phyloP scores from a whole-genome alignment of 805 yeast species.

The Sugiyamaella floridensis region DNA sequence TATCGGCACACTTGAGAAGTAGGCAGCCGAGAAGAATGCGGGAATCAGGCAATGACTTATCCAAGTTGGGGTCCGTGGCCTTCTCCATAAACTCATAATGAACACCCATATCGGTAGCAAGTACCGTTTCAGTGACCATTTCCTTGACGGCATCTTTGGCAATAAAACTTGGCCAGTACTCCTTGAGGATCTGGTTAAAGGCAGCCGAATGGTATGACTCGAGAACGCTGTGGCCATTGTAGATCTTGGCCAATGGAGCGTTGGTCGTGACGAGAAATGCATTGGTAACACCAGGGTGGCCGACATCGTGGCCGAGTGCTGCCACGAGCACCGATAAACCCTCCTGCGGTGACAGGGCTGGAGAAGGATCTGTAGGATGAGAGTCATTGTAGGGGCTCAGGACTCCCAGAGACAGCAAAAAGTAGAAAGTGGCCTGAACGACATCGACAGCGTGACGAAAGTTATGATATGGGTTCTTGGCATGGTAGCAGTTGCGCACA shows the following conservation, averaged over 20 bases:
- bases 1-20: slow-evolving; percentile 89
- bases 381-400: slow-evolving; percentile 26
- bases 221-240: slow-evolving; percentile 60
- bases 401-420: slow-evolving; percentile 32
- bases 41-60: not conserved
- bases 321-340: slow-evolving; percentile 61
- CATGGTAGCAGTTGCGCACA: slow-evolving; percentile 71
- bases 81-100: slow-evolving; percentile 64
- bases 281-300: slow-evolving; percentile 95
- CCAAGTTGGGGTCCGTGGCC: slow-evolving; percentile 12
- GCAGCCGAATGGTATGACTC: slow-evolving; percentile 77
- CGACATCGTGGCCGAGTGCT: slow-evolving; percentile 90
- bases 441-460: slow-evolving; percentile 96
- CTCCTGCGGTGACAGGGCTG: slow-evolving; percentile 34
- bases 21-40: slow-evolving; percentile 49
- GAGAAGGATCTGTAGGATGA: not conserved
- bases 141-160: slow-evolving; percentile 10
- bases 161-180: slow-evolving; percentile 43
- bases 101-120: slow-evolving; percentile 89
- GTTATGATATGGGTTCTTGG: slow-evolving; percentile 88
- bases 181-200: slow-evolving; percentile 44
- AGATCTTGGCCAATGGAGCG: slow-evolving; percentile 59
- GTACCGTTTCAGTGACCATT: slow-evolving; percentile 39
- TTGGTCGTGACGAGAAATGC: slow-evolving; percentile 51
- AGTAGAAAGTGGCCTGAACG: slow-evolving; percentile 77